These are phyloP conservation scores for Obba rivulosa DNA, from an alignment of 768 basidiomycete species.

Conservation along the genomic window DNA sequence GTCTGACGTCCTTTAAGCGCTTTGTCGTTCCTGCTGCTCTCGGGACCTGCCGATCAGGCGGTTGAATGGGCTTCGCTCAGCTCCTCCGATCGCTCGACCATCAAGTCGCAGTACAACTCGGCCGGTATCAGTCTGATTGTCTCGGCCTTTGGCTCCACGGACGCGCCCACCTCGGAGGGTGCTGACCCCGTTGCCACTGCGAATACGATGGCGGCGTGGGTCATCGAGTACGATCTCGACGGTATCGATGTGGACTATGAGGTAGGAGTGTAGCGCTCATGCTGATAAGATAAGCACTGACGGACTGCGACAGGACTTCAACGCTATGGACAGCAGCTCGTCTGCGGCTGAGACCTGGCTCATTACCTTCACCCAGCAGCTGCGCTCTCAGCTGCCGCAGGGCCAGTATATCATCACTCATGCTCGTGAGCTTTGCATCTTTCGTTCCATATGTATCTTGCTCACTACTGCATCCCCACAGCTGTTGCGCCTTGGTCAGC, in stretches of 20 bases:
- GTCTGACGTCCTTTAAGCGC: slow-evolving; percentile 24
- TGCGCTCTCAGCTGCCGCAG: slow-evolving; percentile 41
- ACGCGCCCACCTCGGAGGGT: slow-evolving; percentile 46
- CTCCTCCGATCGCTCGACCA: slow-evolving; percentile 37
- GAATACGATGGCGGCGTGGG: slow-evolving; percentile 60
- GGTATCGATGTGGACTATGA: slow-evolving; percentile 77
- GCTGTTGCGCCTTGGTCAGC: slow-evolving; percentile 45
- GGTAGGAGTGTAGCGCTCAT: slow-evolving; percentile 12
- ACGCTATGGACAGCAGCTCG: slow-evolving; percentile 26
- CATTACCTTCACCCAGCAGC: slow-evolving; percentile 45
- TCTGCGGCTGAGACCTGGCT: slow-evolving; percentile 41
- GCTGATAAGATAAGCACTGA: no score
- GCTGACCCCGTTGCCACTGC: slow-evolving; percentile 61
- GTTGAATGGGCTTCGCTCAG: slow-evolving; percentile 47
- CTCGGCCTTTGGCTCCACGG: slow-evolving; percentile 55
- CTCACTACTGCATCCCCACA: slow-evolving; percentile 14
- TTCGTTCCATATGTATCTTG: neutral
- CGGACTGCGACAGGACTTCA: slow-evolving; percentile 28
- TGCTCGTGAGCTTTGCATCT: slow-evolving; percentile 37
- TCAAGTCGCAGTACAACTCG: slow-evolving; percentile 48
- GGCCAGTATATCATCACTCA: slow-evolving; percentile 49
- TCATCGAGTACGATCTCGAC: slow-evolving; percentile 54
- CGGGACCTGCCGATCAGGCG: slow-evolving; percentile 58
- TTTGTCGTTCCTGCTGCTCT: slow-evolving; percentile 49
- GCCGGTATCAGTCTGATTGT: slow-evolving; percentile 61